These are phyloP conservation scores for Aspergillus oerlinghausenensis DNA, from an alignment of 2,329 filamentous ascomycete genomes.

Conservation along the genomic window DNA sequence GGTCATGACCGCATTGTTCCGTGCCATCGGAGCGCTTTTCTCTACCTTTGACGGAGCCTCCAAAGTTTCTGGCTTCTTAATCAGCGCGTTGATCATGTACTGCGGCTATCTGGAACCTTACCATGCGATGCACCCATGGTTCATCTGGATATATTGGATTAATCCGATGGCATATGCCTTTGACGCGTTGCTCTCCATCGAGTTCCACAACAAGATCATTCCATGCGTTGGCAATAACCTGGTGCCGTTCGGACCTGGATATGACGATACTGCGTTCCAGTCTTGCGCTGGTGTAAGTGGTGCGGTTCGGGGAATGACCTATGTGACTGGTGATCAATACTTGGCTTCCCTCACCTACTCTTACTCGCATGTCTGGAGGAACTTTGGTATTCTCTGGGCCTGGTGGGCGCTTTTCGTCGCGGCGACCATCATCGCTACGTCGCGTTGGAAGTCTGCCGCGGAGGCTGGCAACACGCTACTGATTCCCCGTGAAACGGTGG, in stretches of 20 bases:
- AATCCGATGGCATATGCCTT: constrained; percentile 38
- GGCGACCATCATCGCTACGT: constrained; percentile 56
- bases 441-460: constrained; percentile 51
- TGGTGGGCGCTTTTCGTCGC: constrained; percentile 59
- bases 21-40: constrained; percentile 53
- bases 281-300: constrained; percentile 53
- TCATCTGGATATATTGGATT: constrained; percentile 45
- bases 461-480: constrained; percentile 54
- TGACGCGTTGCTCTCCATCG: constrained; percentile 34
- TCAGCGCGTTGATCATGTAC: constrained; percentile 37
- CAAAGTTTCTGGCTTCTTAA: constrained; percentile 45
- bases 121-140: constrained; percentile 50
- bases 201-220: constrained; percentile 33
- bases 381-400: constrained; percentile 59
- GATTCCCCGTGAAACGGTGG: constrained; percentile 57
- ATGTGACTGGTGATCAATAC: constrained; percentile 56
- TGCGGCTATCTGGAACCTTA: constrained; percentile 44
- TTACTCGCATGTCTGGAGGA: constrained; percentile 53
- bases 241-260: constrained; percentile 32
- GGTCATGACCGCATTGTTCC: constrained; percentile 57
- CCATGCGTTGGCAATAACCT: constrained; percentile 34
- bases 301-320: constrained; percentile 46
- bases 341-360: constrained; percentile 52
- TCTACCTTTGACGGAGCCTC: constrained; percentile 56
- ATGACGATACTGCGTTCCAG: constrained; percentile 19